Percentiles rank a stretch among this genome's conserved stretches.
These are phyloP conservation scores for Prototheca cutis DNA, from an alignment of 163 green algal species.

Conservation along the genomic window DNA sequence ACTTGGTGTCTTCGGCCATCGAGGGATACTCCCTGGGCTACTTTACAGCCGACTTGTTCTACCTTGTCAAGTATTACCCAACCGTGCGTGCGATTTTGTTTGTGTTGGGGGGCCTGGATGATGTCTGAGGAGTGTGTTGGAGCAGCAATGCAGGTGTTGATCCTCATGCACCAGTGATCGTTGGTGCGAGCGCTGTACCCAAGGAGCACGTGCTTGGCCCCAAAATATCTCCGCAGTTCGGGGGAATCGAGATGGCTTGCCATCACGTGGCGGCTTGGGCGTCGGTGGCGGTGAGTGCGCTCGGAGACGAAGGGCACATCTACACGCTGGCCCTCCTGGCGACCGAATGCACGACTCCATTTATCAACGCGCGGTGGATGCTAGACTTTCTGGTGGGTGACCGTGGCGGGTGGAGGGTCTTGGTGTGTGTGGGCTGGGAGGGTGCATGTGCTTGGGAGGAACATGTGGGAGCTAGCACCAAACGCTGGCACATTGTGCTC, in stretches of 20 bases:
- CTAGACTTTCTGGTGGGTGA: constrained; percentile 34
- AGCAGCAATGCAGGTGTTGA: no score
- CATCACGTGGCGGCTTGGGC: constrained; percentile 40
- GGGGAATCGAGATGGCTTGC: constrained; percentile 29
- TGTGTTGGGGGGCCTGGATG: neutral
- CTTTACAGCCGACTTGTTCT: neutral
- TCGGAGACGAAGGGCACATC: constrained; percentile 27
- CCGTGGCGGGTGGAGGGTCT: neutral
- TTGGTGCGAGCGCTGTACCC: neutral
- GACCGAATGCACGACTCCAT: constrained; percentile 50
- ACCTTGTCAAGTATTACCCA: neutral
- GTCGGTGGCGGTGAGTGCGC: constrained; percentile 15
- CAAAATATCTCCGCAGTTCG: constrained; percentile 5
- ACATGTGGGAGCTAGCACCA: no score
- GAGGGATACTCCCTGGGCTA: neutral
- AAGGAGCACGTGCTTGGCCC: neutral
- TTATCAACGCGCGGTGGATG: constrained; percentile 42
- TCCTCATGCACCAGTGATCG: neutral
- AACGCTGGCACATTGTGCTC: no score
- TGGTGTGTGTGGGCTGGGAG: no score
- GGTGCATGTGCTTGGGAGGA: no score
- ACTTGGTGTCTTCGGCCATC: neutral
- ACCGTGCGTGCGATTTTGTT: neutral
- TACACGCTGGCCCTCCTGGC: constrained; percentile 41
- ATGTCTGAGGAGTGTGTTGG: no score